phyloP scores from a whole-genome alignment of 192 early-diverging fungal genomes.

The Umbelopsis sp. region DNA sequence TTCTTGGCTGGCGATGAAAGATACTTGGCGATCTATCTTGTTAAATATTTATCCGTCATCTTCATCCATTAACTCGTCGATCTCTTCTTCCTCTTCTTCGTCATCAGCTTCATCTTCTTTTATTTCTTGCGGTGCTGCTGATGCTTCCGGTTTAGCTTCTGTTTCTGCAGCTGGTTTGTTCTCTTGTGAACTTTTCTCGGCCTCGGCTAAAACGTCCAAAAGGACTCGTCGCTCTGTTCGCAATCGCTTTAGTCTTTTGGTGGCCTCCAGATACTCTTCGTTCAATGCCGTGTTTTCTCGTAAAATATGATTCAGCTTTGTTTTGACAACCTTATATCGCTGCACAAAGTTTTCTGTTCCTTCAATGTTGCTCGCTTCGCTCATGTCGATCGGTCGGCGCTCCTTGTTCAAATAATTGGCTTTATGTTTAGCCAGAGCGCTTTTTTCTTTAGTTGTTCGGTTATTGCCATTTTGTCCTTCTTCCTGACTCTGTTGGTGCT shows the following conservation, averaged over 20 bases:
- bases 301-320: slow-evolving; percentile 42
- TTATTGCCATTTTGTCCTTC: background rate
- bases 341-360: background rate
- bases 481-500: slow-evolving; percentile 21
- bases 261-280: slow-evolving; percentile 38
- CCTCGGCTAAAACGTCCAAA: slow-evolving; percentile 41
- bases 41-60: background rate
- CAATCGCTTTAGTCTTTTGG: slow-evolving; percentile 39
- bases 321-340: slow-evolving; percentile 41
- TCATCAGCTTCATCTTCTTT: background rate
- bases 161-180: background rate
- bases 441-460: background rate
- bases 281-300: slow-evolving; percentile 45
- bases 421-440: background rate
- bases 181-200: slow-evolving; percentile 11
- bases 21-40: too few relatives aligned
- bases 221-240: slow-evolving; percentile 42
- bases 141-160: background rate
- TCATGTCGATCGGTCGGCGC: slow-evolving; percentile 10
- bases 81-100: background rate
- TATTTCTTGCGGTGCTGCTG: background rate
- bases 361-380: background rate
- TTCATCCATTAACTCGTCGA: slow-evolving; percentile 8
- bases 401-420: background rate
- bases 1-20: too few relatives aligned